Evolutionary conservation across 192 early-diverging fungal species (phyloP).

Genomic region (Coemansia furcata): DNA sequence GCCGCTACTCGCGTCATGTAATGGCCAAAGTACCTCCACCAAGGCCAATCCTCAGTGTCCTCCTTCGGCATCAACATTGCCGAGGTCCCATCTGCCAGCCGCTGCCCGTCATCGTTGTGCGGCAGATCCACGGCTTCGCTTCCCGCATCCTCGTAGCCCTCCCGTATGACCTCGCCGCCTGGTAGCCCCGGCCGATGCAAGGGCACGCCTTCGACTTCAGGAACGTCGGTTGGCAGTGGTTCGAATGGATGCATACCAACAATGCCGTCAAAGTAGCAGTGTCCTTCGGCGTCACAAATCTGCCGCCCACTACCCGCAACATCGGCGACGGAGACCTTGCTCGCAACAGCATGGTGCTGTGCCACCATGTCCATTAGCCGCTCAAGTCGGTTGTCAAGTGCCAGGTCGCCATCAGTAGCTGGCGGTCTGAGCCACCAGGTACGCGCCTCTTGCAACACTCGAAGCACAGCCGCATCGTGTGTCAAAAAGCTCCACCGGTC

Average conservation of each 20-base stretch:
- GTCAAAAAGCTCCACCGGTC: constrained; percentile 47
- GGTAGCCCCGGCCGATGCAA: constrained; percentile 20
- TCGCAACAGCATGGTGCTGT: constrained; percentile 15
- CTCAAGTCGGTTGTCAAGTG: constrained; percentile 27
- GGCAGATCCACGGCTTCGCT: not conserved
- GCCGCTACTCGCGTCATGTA: constrained; percentile 48
- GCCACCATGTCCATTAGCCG: constrained; percentile 23
- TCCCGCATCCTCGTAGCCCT: not conserved
- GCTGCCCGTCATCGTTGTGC: not conserved
- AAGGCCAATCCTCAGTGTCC: constrained; percentile 31
- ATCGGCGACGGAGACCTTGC: not conserved
- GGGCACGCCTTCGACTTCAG: constrained; percentile 23
- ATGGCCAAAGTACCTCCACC: constrained; percentile 51
- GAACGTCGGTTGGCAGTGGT: constrained; percentile 2
- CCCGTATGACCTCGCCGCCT: constrained; percentile 5
- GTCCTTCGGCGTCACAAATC: constrained; percentile 11
- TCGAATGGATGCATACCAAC: constrained; percentile 36
- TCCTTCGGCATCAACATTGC: not conserved
- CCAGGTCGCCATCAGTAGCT: constrained; percentile 3
- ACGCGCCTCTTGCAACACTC: constrained; percentile 46
- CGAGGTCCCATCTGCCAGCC: not conserved
- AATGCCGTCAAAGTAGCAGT: constrained; percentile 24
- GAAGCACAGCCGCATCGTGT: constrained; percentile 36
- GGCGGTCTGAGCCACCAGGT: constrained; percentile 33
- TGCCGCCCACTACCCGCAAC: not conserved